Conservation (phyloP, 2,329 filamentous ascomycete species). For the Monosporascus sp. region DNA sequence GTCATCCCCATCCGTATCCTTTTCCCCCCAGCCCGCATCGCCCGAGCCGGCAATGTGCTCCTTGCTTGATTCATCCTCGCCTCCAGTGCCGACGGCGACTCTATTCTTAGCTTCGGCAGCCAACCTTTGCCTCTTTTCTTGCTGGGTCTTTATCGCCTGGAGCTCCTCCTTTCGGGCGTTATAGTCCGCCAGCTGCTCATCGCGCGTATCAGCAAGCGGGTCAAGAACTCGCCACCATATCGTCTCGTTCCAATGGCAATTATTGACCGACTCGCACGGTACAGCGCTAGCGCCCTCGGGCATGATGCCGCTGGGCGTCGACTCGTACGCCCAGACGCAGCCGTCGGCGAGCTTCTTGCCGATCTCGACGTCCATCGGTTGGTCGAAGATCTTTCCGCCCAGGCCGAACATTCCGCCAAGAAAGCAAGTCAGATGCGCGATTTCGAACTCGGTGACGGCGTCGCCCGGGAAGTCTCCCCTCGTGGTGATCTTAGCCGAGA, state of each 20-base stretch:
- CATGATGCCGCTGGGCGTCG: slow-evolving; percentile 59
- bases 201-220: slow-evolving; percentile 37
- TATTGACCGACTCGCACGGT: slow-evolving; percentile 42
- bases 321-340: slow-evolving; percentile 65
- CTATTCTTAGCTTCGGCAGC: slow-evolving; percentile 12
- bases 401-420: slow-evolving; percentile 66
- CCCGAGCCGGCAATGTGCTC: background rate
- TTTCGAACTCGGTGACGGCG: slow-evolving; percentile 50
- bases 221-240: slow-evolving; percentile 46
- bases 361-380: slow-evolving; percentile 55
- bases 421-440: slow-evolving; percentile 62
- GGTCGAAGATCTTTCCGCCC: slow-evolving; percentile 57
- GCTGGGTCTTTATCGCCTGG: slow-evolving; percentile 29
- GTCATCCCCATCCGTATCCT: background rate
- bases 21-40: background rate
- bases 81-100: background rate
- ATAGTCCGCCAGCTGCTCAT: slow-evolving; percentile 38
- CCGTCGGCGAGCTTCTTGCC: slow-evolving; percentile 61
- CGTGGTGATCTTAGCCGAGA: slow-evolving; percentile 59
- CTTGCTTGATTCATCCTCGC: background rate
- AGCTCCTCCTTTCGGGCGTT: slow-evolving; percentile 32
- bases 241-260: slow-evolving; percentile 50
- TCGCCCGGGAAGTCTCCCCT: slow-evolving; percentile 36
- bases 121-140: slow-evolving; percentile 18
- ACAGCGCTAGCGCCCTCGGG: slow-evolving; percentile 48